Evolutionary conservation across 2,329 filamentous ascomycete genomes (phyloP), one percentile per base, ranked within the genome.

Genomic region (Zopfia rhizophila): DNA sequence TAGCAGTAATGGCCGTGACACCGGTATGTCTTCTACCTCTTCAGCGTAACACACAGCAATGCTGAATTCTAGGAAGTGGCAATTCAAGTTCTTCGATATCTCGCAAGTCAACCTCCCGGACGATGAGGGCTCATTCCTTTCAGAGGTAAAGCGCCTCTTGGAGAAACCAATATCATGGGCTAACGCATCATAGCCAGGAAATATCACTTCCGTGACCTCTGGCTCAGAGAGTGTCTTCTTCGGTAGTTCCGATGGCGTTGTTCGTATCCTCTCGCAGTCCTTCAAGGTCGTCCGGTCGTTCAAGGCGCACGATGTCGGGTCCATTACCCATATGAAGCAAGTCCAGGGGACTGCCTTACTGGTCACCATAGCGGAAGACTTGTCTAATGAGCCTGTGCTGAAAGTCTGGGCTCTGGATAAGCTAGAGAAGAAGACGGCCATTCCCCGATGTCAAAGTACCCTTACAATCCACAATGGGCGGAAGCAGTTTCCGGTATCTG

Each of bases 41-140:
- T 27, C n/a, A 8, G n/a, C 8, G 24, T 27, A n/a, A 8, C 24
- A n/a, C 3, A 38, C 14, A 23, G 7, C 19, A 4, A 14, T 22
- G 58, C 67, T 70, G 52, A 70, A 41, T 13, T 41, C 32, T 11
- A 42, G 40, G 32, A 56, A 96, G 93, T 97, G 94, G 93, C 97
- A 97, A 89, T 99, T 99, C 79, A 92, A 96, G 82, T 99, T 99
- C 86, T 97, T 99, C 83, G 91, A 97, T 76, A 91, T 96, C 72
- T 86, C 86, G 70, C 87, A 89, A 70, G 86, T 97, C 72, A 85
- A 88, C 67, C 82, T 92, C 63, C 83, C 82, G 60, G 88, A 95
- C 71, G 87, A 88, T 65, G 90, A 95, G 69, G 88, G 85, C 69
- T 85, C 86, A 60, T 82, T 85, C 66, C 82, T 91, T 68, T 88